These are phyloP conservation scores for Catunica adiposa DNA, from an alignment of 2,329 filamentous ascomycete species.

Conservation along the genomic window DNA sequence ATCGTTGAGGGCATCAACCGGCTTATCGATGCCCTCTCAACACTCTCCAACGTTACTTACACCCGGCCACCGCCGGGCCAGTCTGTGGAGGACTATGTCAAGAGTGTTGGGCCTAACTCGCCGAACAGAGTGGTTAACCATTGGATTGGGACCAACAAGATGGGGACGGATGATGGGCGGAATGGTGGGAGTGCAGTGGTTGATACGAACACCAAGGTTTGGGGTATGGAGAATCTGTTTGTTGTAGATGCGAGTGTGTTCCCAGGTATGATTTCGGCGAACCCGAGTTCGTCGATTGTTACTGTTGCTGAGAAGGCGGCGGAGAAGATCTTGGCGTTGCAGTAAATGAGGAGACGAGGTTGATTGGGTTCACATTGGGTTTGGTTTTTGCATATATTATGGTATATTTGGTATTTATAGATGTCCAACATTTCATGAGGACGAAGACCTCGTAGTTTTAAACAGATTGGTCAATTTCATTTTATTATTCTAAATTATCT, in stretches of 20 bases:
- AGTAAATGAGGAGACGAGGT: neutral
- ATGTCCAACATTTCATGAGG: too few relatives aligned
- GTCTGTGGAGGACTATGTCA: conserved; percentile 40
- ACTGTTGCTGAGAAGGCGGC: conserved; percentile 45
- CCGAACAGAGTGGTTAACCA: conserved; percentile 30
- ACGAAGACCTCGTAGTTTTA: too few relatives aligned
- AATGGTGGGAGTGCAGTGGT: conserved; percentile 42
- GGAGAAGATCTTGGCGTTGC: conserved; percentile 18
- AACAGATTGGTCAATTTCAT: too few relatives aligned
- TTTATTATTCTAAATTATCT: too few relatives aligned
- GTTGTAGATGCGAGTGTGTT: conserved; percentile 54
- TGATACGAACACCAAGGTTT: conserved; percentile 46
- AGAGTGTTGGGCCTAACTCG: conserved; percentile 24
- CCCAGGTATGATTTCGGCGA: conserved; percentile 51
- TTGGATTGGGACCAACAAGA: conserved; percentile 44
- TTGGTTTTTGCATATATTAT: conserved; percentile 1
- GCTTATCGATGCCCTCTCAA: conserved; percentile 35
- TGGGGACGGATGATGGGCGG: conserved; percentile 38
- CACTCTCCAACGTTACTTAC: conserved; percentile 36
- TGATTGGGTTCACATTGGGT: neutral
- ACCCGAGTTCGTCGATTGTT: conserved; percentile 50
- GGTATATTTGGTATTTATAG: neutral
- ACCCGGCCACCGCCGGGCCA: conserved; percentile 32
- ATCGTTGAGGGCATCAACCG: conserved; percentile 49
- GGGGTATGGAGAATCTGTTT: conserved; percentile 51